Evolutionary conservation across 768 basidiomycete genomes (phyloP), one percentile per base, ranked within the genome.

Genomic region (Fistulinella prunicolor): DNA sequence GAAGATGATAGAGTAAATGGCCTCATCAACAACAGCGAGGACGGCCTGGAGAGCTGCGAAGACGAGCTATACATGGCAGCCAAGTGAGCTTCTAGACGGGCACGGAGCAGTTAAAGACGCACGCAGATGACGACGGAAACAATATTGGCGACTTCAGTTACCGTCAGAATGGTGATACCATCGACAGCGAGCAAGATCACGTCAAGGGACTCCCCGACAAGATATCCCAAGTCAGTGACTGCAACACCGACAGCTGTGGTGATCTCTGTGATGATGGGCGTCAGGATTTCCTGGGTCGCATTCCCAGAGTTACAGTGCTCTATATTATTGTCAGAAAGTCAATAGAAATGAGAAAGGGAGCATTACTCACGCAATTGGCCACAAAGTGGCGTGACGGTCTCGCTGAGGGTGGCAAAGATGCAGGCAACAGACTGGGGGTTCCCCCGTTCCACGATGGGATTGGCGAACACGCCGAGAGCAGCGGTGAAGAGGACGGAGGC

Each of bases 61-160:
- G 47, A 57, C 2, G 30, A 56, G 50, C 54, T 56, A 22, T 46
- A n/a, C n/a, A n/a, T n/a, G n/a, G n/a, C n/a, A n/a, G n/a, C n/a
- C n/a, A n/a, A n/a, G n/a, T n/a, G n/a, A n/a, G n/a, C n/a, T n/a
- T n/a, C n/a, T n/a, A n/a, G n/a, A n/a, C n/a, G n/a, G n/a, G n/a
- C n/a, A n/a, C n/a, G n/a, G n/a, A n/a, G n/a, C n/a, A n/a, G n/a
- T n/a, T n/a, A n/a, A n/a, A n/a, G n/a, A n/a, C n/a, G n/a, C n/a
- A n/a, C n/a, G n/a, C n/a, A n/a, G n/a, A 49, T 23, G 28, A 51
- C 7, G 3, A 0, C 36, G 14, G 22, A 7, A 21, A 57, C 44
- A 29, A 52, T 36, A 26, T 3, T 2, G 6, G 56, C 44, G 6
- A 57, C 43, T 9, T 49, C 50, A 16, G 47, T 29, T 23, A 38